Base-by-base conservation (phyloP, 352 stramenopile species). In the Achlya hypogyna region DNA sequence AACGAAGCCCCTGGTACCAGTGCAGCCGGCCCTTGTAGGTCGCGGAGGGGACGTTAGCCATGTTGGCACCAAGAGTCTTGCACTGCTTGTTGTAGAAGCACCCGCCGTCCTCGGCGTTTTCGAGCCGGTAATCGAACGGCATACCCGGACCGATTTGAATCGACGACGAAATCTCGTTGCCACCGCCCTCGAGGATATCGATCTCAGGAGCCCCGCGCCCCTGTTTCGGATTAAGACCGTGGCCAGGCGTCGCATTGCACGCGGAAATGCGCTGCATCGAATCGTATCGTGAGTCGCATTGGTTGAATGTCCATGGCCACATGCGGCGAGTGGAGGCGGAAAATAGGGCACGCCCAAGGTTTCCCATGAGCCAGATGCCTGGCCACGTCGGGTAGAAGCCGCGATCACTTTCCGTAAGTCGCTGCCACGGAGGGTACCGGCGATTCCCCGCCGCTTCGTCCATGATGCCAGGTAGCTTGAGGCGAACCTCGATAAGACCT, bases 161-260 rank as follows among this genome's bases (percentile, higher is more conserved):
- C 47, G 90, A 97, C 43, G 87, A 88, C 27, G 88, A 97, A 69
- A 96, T 82, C 5, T 80, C 72, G 6, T 70, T 73, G 10, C 86
- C 77, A n/a, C 74, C 72, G 71, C 87, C 82, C 94, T 96, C 93
- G 8, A 98, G 74, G 18, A 98, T 78, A 71, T 98, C 92, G 72
- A 98, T 98, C 69, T 98, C 93, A 0, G 93, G 93, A 27, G 91
- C 86, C 31, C 91, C 93, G 23, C 92, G 76, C 1, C 90, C 92
- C 42, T 80, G 67, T 25, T 83, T 78, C 8, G 83, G 72, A 75
- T 97, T 82, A 58, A 98, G 63, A 5, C 90, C 91, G 69, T 81
- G 97, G 56, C 97, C 92, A 34, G 94, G 91, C 51, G 82, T 79
- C 4, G 65, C 52, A 65, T 96, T 89, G 71, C 91, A 97, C 16